Percentiles rank a stretch among this genome's conserved stretches.
Evolutionary conservation across 139 green algal species (phyloP).

Genomic region (Raphidocelis subcapitata): DNA sequence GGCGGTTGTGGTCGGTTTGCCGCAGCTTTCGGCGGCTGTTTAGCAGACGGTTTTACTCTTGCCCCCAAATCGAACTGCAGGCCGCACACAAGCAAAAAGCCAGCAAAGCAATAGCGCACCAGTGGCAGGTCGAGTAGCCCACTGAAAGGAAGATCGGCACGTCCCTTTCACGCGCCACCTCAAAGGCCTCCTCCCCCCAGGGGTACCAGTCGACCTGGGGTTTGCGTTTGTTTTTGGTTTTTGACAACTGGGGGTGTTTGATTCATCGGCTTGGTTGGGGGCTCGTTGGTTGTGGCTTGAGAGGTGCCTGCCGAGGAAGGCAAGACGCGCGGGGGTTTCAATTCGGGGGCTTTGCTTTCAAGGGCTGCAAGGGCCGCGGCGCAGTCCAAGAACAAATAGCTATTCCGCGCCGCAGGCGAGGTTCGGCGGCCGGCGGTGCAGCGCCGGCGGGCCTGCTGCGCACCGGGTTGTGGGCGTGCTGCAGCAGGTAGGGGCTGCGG

Average conservation of each 20-base stretch:
- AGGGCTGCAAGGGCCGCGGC: background rate
- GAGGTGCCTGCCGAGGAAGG: background rate
- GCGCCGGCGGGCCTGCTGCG: background rate
- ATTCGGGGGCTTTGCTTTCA: background rate
- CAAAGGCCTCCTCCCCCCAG: constrained; percentile 84
- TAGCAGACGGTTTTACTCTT: no score
- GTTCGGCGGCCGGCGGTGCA: no score
- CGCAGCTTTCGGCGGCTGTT: background rate
- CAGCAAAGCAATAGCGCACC: constrained; percentile 31
- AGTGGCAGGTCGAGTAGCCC: constrained; percentile 83
- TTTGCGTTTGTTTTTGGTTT: no score
- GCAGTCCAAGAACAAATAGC: background rate
- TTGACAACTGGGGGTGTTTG: no score
- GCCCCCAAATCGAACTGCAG: background rate
- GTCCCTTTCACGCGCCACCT: constrained; percentile 54
- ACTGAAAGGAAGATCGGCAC: constrained; percentile 91
- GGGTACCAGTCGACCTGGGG: constrained; percentile 89
- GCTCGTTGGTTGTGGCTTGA: background rate
- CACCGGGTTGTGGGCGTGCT: constrained; percentile 86
- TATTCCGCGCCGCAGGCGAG: background rate
- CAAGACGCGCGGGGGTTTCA: background rate
- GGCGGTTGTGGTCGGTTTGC: background rate
- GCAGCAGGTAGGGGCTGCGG: constrained; percentile 74
- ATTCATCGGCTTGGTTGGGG: background rate
- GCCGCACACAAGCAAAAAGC: background rate